These are phyloP conservation scores for Calycina herbarum DNA, from an alignment of 2,329 filamentous ascomycete genomes.

Conservation along the genomic window DNA sequence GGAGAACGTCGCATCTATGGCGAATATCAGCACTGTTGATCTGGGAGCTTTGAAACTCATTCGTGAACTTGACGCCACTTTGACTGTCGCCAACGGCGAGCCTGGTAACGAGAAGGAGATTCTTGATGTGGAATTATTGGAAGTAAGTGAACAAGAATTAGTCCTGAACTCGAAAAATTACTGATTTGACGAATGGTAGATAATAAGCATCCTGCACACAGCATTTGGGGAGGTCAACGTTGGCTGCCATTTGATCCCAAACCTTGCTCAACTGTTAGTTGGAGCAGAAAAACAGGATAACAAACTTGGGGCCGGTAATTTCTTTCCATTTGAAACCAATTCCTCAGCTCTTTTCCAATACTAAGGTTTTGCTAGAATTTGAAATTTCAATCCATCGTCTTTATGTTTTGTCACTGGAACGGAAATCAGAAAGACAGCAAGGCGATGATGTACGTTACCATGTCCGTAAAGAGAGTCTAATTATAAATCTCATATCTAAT, in stretches of 20 bases:
- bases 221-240: background rate
- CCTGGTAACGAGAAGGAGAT: background rate
- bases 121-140: background rate
- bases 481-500: background rate
- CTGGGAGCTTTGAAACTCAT: background rate
- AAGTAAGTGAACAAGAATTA: background rate
- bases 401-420: background rate
- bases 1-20: background rate
- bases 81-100: background rate
- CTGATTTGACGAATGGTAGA: background rate
- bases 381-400: background rate
- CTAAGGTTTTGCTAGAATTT: background rate
- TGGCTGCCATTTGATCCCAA: background rate
- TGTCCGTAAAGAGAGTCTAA: background rate
- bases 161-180: no score
- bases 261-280: background rate
- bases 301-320: background rate
- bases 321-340: background rate
- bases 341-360: no score
- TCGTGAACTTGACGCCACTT: background rate
- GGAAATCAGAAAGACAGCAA: background rate
- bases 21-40: background rate
- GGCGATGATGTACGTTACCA: background rate
- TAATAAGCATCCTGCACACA: background rate
- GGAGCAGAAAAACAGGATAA: background rate